These are phyloP conservation scores for Chionographis japonica DNA, from an alignment of 106 monocot species.

Conservation along the genomic window DNA sequence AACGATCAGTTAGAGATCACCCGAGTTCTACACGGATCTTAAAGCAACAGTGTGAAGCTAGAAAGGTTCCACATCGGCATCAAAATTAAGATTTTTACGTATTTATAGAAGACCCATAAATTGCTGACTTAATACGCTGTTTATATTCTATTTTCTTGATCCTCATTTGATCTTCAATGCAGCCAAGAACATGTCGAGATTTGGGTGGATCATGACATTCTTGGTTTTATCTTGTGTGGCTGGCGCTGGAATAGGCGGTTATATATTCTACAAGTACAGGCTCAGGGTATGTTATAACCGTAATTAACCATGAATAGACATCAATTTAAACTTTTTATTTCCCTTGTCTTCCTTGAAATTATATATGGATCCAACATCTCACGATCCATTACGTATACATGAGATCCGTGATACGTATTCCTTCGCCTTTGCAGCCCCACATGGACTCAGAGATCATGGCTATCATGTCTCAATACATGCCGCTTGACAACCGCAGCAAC, in stretches of 20 bases:
- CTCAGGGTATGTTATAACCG: slow-evolving; percentile 58
- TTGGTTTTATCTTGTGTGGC: slow-evolving; percentile 53
- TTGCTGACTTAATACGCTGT: too few species aligned
- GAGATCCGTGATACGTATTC: not conserved
- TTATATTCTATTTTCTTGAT: not conserved
- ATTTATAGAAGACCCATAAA: too few species aligned
- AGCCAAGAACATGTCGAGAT: slow-evolving; percentile 50
- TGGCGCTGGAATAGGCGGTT: slow-evolving; percentile 59
- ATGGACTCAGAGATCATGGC: slow-evolving; percentile 86
- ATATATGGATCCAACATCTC: too few species aligned
- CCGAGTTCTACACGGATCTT: too few species aligned
- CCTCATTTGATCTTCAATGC: slow-evolving; percentile 16
- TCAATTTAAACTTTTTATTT: too few species aligned
- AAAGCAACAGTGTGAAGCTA: too few species aligned
- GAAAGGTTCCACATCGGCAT: too few species aligned
- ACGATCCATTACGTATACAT: too few species aligned
- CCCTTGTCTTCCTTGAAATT: too few species aligned
- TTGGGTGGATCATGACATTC: slow-evolving; percentile 52
- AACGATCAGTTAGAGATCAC: too few species aligned
- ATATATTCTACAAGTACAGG: slow-evolving; percentile 94
- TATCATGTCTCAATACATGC: slow-evolving; percentile 92
- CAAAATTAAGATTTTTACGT: too few species aligned
- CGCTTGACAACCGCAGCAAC: slow-evolving; percentile 54
- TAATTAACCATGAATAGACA: not conserved
- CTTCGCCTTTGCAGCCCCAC: slow-evolving; percentile 47